Evolutionary conservation across 2,329 filamentous ascomycete genomes (phyloP), one percentile per base, ranked within the genome.

Genomic region (Coleophoma cylindrospora): DNA sequence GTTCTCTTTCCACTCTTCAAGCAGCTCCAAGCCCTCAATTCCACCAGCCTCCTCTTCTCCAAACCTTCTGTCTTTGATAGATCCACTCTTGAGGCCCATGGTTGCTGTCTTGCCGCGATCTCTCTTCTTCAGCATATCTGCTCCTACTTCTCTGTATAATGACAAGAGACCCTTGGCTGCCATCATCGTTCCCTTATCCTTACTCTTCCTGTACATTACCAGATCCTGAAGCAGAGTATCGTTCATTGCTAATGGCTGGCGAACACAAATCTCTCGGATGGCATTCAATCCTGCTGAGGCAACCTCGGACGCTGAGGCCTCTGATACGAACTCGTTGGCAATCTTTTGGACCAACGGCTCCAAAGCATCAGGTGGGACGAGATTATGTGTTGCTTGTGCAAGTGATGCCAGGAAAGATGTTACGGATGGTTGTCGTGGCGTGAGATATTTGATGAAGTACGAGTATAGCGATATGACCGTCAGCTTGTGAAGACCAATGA

Each of bases 141-240:
- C 89, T 34, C 87, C 91, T 13, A 96, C 87, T 64, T 97, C 91
- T 59, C 94, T 79, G 73, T 95, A 99, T 6, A 99, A 76, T 21
- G 89, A 90, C 40, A 99, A 75, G 7, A 99, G 74, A 56, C 94
- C 92, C 67, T 94, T 92, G 13, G 92, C 91, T 8, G 94, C 94
- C 94, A 99, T 97, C 81, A 95, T 91, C n/a, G 94, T 89, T 52
- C 92, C 91, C 74, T 97, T 99, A 65, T 99, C 94, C 66, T 99
- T 99, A 65, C 89, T 95, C 75, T 95, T 96, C 53, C 89, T 83
- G 71, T 99, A 97, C 74, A 94, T 87, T 10, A 97, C 91, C 47
- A 99, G 72, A 74, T 99, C 94, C 67, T 99, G 92, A 32, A 99
- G 73, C n/a, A 99, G 72, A 0, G 91, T 96, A 57, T 97, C 91